These are phyloP conservation scores for Geranomyces variabilis DNA, from an alignment of 192 early-diverging fungal species.

Conservation along the genomic window DNA sequence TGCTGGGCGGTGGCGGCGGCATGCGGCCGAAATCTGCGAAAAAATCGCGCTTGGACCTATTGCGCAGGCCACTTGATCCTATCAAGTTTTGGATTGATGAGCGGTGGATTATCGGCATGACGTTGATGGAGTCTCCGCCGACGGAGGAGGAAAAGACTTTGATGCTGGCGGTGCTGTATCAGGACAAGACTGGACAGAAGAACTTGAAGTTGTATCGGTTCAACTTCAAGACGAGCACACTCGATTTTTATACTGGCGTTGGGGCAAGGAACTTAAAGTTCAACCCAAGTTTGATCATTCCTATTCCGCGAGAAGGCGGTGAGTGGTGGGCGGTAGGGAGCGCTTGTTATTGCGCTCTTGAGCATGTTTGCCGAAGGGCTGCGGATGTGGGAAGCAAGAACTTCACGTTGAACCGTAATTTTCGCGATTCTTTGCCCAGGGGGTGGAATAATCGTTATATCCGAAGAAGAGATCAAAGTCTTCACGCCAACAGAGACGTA, in stretches of 20 bases:
- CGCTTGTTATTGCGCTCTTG: no score
- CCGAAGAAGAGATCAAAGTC: constrained; percentile 59
- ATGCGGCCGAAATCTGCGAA: neutral
- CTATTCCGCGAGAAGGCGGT: constrained; percentile 52
- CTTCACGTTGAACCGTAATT: no score
- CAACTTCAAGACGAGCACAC: constrained; percentile 41
- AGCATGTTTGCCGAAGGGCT: no score
- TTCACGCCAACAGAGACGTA: constrained; percentile 28
- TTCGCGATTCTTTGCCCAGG: neutral
- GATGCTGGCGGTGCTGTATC: constrained; percentile 57
- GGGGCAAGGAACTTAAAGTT: constrained; percentile 44
- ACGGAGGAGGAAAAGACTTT: constrained; percentile 9
- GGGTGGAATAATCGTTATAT: constrained; percentile 60
- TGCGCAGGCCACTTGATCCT: no score
- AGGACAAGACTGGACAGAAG: constrained; percentile 54
- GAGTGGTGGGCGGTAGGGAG: neutral
- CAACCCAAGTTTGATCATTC: constrained; percentile 54
- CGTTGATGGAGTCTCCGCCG: constrained; percentile 41
- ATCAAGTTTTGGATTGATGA: constrained; percentile 40
- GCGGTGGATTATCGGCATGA: constrained; percentile 55
- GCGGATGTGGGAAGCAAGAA: no score
- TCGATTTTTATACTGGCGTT: constrained; percentile 44
- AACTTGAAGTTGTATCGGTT: constrained; percentile 64
- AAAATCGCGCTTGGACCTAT: no score
- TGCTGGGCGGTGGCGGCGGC: neutral